These are phyloP conservation scores for Penicillium thymicola DNA, from an alignment of 2,329 filamentous ascomycete genomes.

Conservation along the genomic window DNA sequence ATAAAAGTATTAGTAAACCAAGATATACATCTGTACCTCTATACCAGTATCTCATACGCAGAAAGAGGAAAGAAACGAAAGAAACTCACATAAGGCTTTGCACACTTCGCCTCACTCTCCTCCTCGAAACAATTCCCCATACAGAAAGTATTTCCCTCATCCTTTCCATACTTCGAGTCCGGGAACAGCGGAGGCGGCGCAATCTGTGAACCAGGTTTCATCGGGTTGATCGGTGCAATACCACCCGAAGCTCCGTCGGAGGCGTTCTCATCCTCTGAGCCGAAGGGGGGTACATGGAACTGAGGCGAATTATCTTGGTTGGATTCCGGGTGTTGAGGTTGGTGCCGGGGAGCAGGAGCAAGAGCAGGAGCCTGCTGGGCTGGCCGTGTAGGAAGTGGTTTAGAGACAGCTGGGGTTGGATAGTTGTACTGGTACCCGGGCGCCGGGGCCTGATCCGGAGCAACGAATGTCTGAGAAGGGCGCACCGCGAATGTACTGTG, in stretches of 20 bases:
- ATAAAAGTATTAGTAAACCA: neutral
- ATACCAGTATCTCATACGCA: neutral
- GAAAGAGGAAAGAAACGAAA: neutral
- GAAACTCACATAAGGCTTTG: constrained; percentile 14
- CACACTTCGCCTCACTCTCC: constrained; percentile 11
- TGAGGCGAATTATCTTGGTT: too few relatives aligned
- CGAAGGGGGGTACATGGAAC: neutral
- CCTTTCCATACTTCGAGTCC: neutral
- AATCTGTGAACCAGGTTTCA: constrained; percentile 10
- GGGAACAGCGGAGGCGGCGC: constrained; percentile 6
- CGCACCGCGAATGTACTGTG: neutral
- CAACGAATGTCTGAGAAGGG: neutral
- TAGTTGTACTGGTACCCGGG: neutral
- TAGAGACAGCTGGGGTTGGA: neutral
- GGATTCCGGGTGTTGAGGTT: neutral
- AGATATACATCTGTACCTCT: neutral
- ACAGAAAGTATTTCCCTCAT: constrained; percentile 21
- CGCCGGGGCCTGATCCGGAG: neutral
- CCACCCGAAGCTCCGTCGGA: neutral
- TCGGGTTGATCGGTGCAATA: constrained; percentile 9
- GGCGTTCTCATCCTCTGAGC: neutral
- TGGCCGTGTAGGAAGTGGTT: neutral
- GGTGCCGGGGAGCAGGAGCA: neutral
- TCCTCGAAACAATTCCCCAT: constrained; percentile 11
- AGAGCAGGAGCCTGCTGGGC: neutral